These are phyloP conservation scores for Wickerhamiella sorbophila DNA, from an alignment of 805 yeast genomes.

Conservation along the genomic window DNA sequence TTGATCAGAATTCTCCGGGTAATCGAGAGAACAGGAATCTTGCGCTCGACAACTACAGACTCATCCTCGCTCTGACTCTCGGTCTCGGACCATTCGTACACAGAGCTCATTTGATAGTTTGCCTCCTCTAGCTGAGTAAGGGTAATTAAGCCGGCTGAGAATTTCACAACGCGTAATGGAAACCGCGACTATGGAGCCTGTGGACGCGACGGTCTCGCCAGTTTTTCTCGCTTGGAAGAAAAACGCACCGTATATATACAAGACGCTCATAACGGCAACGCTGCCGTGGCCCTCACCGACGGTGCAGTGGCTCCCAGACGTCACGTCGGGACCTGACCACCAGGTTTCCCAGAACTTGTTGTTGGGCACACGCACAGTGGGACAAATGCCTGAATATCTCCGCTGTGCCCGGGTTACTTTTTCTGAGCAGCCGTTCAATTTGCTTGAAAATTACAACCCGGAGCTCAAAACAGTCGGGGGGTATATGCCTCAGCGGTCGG, in stretches of 20 bases:
- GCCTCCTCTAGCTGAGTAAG: too few species aligned
- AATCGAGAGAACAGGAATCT: constrained; percentile 11
- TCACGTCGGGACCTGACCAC: constrained; percentile 16
- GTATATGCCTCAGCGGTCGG: constrained; percentile 19
- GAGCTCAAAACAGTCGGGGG: constrained; percentile 26
- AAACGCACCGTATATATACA: constrained; percentile 42
- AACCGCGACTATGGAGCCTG: neutral
- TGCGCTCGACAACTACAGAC: constrained; percentile 3
- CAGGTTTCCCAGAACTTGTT: constrained; percentile 30
- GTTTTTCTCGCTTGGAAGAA: constrained; percentile 47
- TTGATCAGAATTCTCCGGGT: constrained; percentile 37
- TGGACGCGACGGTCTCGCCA: constrained; percentile 1
- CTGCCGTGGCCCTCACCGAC: constrained; percentile 53
- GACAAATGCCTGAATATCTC: constrained; percentile 37
- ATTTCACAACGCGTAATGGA: neutral
- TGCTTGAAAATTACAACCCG: constrained; percentile 27
- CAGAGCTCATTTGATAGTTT: too few species aligned
- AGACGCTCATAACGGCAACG: constrained; percentile 36
- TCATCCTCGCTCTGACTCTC: neutral
- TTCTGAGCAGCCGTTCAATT: constrained; percentile 16
- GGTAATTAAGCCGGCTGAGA: too few species aligned
- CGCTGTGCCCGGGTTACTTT: constrained; percentile 25
- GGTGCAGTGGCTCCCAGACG: constrained; percentile 50
- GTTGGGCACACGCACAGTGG: constrained; percentile 52
- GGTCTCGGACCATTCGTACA: neutral